phyloP scores from a whole-genome alignment of 129 eudicot species.

The sunflower (Helianthus annuus) region DNA sequence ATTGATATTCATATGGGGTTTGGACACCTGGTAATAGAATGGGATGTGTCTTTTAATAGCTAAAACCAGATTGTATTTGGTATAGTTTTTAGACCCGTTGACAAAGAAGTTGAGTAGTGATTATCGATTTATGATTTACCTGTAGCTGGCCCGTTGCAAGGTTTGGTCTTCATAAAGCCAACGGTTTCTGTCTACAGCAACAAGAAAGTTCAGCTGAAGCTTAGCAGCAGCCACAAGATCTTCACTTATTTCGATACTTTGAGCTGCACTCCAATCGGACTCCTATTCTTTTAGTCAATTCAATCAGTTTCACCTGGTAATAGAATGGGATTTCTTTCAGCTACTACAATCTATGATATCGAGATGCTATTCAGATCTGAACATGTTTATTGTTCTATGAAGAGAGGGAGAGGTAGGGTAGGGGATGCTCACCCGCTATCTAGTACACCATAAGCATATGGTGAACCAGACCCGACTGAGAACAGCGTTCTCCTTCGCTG shows the following conservation, averaged over 20 bases:
- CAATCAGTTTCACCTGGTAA: too few species aligned
- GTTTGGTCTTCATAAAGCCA: constrained; percentile 73
- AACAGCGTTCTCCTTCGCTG: constrained; percentile 98
- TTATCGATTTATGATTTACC: constrained; percentile 31
- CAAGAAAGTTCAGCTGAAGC: constrained; percentile 74
- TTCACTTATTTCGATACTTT: constrained; percentile 51
- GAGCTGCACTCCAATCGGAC: constrained; percentile 82
- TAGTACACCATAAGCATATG: constrained; percentile 97
- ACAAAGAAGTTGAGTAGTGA: not conserved
- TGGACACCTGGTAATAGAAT: constrained; percentile 76
- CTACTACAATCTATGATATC: too few species aligned
- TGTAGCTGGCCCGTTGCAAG: constrained; percentile 59
- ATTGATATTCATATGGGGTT: constrained; percentile 60
- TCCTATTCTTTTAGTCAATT: constrained; percentile 41
- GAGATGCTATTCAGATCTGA: too few species aligned
- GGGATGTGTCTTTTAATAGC: constrained; percentile 80
- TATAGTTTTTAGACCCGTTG: constrained; percentile 38
- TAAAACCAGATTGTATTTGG: constrained; percentile 66
- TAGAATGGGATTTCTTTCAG: too few species aligned
- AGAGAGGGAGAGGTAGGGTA: not conserved
- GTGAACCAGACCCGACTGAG: constrained; percentile 99
- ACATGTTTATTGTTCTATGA: not conserved
- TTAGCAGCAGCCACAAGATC: constrained; percentile 83
- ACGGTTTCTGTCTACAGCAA: constrained; percentile 70
- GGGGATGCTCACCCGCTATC: constrained; percentile 74